Evolutionary conservation across 768 basidiomycete genomes (phyloP), one percentile per base, ranked within the genome.

Genomic region (Dentipellis sp.): DNA sequence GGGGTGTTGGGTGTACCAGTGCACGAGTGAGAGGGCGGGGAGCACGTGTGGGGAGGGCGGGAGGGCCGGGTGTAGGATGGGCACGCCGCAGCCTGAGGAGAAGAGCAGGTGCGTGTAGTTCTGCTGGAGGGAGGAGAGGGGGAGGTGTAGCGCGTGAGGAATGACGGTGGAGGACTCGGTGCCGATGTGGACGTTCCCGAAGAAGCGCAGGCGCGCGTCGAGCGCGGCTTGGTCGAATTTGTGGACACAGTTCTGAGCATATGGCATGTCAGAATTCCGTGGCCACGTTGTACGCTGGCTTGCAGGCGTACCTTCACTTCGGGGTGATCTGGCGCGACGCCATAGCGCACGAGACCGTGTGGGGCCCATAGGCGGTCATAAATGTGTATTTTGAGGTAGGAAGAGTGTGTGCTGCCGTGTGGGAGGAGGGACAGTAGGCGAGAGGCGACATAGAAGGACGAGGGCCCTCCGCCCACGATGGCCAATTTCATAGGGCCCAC

Each of bases 311-410:
- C 95, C 82, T 97, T 99, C 69, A 98, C 94, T 74, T 97, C 95
- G 10, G 97, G 93, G 69, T 98, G 95, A 72, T 98, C 95, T 46
- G 95, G 95, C 10, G 97, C 95, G 12, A 99, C 94, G 0, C 97
- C 94, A 65, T 94, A 99, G 47, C 97, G 77, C 3, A 97, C 94
- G 1, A 98, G 78, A 0, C 97, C 97, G 66, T 97, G 91, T 10
- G 95, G 95, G 29, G 92, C 84, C 81, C 94, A 97, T 10, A 95
- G 76, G 36, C 91, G 78, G 72, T 99, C 95, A 67, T 83, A 99
- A 65, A 99, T 71, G 67, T 98, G 92, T 12, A 97, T 80, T 52
- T 72, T 69, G n/a, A 82, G 65, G 36, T 72, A 54, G 7, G 66
- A 59, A 1, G 72, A 73, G 35, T 66, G 68, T 2, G 69, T 60